These are phyloP conservation scores for Lathyrus oleraceus DNA, from an alignment of 306 rosid genomes.

Conservation along the genomic window DNA sequence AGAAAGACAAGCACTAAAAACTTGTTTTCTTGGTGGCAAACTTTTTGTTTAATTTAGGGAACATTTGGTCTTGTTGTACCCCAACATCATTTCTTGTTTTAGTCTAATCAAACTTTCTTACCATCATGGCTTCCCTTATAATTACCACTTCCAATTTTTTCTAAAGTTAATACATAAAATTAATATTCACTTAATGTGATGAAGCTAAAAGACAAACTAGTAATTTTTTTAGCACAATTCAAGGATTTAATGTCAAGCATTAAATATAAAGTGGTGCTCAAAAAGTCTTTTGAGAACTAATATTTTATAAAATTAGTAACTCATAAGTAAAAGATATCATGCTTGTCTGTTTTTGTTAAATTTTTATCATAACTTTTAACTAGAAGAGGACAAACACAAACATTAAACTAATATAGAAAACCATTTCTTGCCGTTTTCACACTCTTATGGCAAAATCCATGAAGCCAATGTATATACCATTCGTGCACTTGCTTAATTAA, in stretches of 20 bases:
- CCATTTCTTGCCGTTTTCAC: conserved; percentile 44
- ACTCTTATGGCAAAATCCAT: conserved; percentile 36
- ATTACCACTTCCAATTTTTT: neutral
- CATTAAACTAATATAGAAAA: neutral
- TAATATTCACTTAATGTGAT: neutral
- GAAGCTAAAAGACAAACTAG: no score
- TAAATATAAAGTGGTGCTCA: conserved; percentile 5
- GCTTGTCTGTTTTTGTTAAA: conserved; percentile 33
- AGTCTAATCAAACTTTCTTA: conserved; percentile 44
- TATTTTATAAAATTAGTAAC: conserved; percentile 4
- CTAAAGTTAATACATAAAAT: neutral
- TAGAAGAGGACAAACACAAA: conserved; percentile 30
- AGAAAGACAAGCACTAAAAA: conserved; percentile 35
- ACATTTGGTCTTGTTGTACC: conserved; percentile 63
- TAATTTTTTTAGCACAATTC: neutral
- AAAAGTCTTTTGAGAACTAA: conserved; percentile 17
- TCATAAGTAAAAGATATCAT: conserved; percentile 22
- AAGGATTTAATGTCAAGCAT: conserved; percentile 4
- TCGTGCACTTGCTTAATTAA: conserved; percentile 41
- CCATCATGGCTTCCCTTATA: neutral
- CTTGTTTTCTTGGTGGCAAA: conserved; percentile 35
- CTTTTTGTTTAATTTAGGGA: conserved; percentile 33
- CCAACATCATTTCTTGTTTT: conserved; percentile 51
- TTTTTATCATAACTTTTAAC: conserved; percentile 14
- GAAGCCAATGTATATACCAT: conserved; percentile 43